Conservation (phyloP, 257 asterid genomes). For the Paulownia fortunei region DNA sequence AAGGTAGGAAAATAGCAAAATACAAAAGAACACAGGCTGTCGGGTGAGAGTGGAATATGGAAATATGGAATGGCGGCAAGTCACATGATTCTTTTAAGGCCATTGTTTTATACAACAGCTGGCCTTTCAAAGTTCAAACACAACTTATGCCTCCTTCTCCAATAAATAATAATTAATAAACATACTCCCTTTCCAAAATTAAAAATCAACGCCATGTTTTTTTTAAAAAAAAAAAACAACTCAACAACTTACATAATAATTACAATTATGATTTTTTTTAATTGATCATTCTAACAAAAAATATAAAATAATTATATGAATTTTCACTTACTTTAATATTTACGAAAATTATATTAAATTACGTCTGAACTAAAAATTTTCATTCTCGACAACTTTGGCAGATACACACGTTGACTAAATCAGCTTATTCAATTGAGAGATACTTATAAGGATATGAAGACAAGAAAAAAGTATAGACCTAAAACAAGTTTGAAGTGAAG, state of each 20-base stretch:
- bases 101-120: constrained; percentile 33
- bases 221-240: background rate
- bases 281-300: background rate
- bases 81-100: constrained; percentile 43
- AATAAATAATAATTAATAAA: background rate
- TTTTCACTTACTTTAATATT: background rate
- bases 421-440: too few species aligned
- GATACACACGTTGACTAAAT: too few species aligned
- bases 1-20: constrained; percentile 8
- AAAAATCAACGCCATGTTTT: too few species aligned
- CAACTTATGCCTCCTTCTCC: constrained; percentile 19
- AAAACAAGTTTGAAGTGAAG: too few species aligned
- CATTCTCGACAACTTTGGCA: too few species aligned
- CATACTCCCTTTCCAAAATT: too few species aligned
- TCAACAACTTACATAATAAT: background rate
- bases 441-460: too few species aligned
- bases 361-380: too few species aligned
- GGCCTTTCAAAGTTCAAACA: too few species aligned
- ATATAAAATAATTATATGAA: background rate
- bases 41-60: constrained; percentile 27
- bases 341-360: too few species aligned
- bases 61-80: constrained; percentile 45
- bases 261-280: background rate
- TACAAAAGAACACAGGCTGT: constrained; percentile 44
- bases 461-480: too few species aligned